Evolutionary conservation across 179 eudicot genomes (phyloP), one percentile per base, ranked within the genome.

Genomic region (Gypsophila paniculata): DNA sequence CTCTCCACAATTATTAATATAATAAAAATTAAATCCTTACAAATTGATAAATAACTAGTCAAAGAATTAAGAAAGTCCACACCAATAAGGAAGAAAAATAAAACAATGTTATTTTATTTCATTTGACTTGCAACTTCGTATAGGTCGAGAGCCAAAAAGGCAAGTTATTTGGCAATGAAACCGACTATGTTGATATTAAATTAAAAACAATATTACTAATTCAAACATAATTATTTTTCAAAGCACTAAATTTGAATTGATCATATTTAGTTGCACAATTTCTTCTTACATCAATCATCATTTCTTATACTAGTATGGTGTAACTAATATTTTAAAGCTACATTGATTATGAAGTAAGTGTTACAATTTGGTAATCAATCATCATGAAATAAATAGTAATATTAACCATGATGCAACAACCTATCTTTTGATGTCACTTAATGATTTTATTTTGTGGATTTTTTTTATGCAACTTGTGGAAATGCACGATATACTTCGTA

Each of bases 121-220:
- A 38, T 63, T 63, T 63, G 68, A 63, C 68, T 63, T 63, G 25
- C 15, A 18, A 36, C 49, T 63, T 63, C 46, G 15, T 63, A 38
- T 49, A 34, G 68, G 68, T 36, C 17, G 14, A 63, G 26, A 38
- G 68, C 25, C 68, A 38, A 21, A 8, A 39, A 39, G 8, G 44
- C 44, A 19, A 58, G 11, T 6, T 9, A 18, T 38, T 18, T 8
- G 10, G 49, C 13, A n/a, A 15, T 36, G 49, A 63, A 63, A 36
- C 8, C 19, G 10, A 61, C 17, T 55, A 55, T 12, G 14, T 18
- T 55, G 6, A 55, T 11, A 55, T 9, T 55, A 39, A 39, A 39
- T 21, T 60, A 12, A 26, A 23, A 60, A 60, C 10, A 11, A 5
- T 0, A 39, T 29, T 29, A 39, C 44, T 39, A 39, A 39, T 5